Evolutionary conservation across 805 yeast species (phyloP).

Genomic region (Kuraishia cidri): DNA sequence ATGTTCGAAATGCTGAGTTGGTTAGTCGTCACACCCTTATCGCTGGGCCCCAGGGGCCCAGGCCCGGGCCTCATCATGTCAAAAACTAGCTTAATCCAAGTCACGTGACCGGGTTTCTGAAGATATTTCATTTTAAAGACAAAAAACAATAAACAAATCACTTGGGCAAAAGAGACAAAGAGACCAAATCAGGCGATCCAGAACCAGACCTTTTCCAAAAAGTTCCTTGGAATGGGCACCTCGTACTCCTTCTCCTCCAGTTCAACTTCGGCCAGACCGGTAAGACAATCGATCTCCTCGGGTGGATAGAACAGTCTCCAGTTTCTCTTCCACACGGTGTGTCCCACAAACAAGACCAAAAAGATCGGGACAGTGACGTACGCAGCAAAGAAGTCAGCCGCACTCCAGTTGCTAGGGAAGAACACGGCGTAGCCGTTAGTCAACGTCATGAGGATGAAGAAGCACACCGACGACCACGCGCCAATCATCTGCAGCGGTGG

Average conservation of each 20-base stretch:
- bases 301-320: slow-evolving; percentile 39
- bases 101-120: too few species aligned
- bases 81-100: too few species aligned
- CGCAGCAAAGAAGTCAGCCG: slow-evolving; percentile 59
- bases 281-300: slow-evolving; percentile 49
- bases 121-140: too few species aligned
- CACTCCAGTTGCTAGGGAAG: slow-evolving; percentile 38
- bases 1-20: too few species aligned
- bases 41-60: too few species aligned
- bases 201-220: slow-evolving; percentile 38
- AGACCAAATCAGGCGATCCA: slow-evolving; percentile 30
- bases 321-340: slow-evolving; percentile 37
- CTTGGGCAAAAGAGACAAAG: too few species aligned
- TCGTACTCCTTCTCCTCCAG: slow-evolving; percentile 31
- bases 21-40: too few species aligned
- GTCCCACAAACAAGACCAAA: slow-evolving; percentile 44
- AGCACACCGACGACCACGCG: slow-evolving; percentile 41
- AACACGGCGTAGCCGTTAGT: slow-evolving; percentile 73
- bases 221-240: slow-evolving; percentile 23
- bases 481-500: slow-evolving; percentile 50
- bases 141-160: too few species aligned
- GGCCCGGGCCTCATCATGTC: too few species aligned
- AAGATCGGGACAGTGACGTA: slow-evolving; percentile 59
- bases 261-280: slow-evolving; percentile 56
- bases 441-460: slow-evolving; percentile 43